These are phyloP conservation scores for Lactarius tabidus DNA, from an alignment of 768 basidiomycete species.

Conservation along the genomic window DNA sequence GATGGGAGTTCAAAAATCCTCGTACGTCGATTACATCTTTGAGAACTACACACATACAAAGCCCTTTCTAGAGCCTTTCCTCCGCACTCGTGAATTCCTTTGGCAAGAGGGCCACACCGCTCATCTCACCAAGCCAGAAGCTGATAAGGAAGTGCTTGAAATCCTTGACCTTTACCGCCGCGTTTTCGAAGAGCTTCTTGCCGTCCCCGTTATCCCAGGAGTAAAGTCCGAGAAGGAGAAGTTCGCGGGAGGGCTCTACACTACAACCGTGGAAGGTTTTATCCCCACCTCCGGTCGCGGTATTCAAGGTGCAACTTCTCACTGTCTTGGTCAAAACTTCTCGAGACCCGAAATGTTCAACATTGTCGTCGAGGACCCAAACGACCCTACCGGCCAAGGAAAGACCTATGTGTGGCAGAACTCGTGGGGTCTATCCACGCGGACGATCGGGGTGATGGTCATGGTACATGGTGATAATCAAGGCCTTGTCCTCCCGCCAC, in stretches of 20 bases:
- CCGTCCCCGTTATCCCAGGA: conserved; percentile 95
- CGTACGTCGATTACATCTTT: conserved; percentile 45
- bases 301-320: conserved; percentile 97
- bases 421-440: conserved; percentile 96
- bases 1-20: conserved; percentile 99
- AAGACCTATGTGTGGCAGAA: conserved; percentile 96
- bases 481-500: conserved; percentile 94
- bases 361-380: conserved; percentile 94
- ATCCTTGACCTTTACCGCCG: conserved; percentile 95
- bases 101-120: conserved; percentile 99
- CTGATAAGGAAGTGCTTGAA: conserved; percentile 85
- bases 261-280: conserved; percentile 97
- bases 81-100: conserved; percentile 98
- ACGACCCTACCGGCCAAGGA: conserved; percentile 56
- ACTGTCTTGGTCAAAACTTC: conserved; percentile 98
- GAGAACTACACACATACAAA: neutral
- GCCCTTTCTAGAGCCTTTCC: conserved; percentile 75
- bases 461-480: conserved; percentile 99
- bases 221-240: conserved; percentile 99
- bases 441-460: conserved; percentile 97
- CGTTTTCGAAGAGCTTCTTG: conserved; percentile 95
- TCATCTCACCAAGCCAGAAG: conserved; percentile 81
- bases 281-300: conserved; percentile 95
- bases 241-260: conserved; percentile 97
- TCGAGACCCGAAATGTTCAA: conserved; percentile 96